phyloP scores from a whole-genome alignment of 805 yeast genomes.

The Wickerhamia fluorescens region DNA sequence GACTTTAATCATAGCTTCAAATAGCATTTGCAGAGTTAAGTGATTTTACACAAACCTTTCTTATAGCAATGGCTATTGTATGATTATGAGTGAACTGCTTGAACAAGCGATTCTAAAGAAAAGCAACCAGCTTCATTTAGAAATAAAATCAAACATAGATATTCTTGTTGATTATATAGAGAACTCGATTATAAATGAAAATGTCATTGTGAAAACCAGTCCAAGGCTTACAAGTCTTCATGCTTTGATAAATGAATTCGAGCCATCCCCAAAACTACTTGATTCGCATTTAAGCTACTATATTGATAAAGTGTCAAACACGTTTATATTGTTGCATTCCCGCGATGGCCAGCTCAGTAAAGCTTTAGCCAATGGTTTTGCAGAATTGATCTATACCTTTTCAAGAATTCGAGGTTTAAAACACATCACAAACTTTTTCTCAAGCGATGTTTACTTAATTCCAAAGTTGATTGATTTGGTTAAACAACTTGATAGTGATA shows the following conservation, averaged over 20 bases:
- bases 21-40: too few species aligned
- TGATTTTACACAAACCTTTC: too few species aligned
- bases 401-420: slow-evolving; percentile 64
- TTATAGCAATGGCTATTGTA: too few species aligned
- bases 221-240: too few species aligned
- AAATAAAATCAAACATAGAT: too few species aligned
- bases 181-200: too few species aligned
- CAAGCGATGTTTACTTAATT: slow-evolving; percentile 51
- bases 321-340: slow-evolving; percentile 14
- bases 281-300: slow-evolving; percentile 34
- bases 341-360: slow-evolving; percentile 1
- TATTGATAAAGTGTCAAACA: slow-evolving; percentile 19
- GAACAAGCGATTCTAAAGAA: slow-evolving; percentile 8
- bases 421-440: slow-evolving; percentile 48
- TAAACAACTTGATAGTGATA: slow-evolving; percentile 8
- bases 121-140: slow-evolving; percentile 10
- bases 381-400: slow-evolving; percentile 47
- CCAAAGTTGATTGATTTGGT: slow-evolving; percentile 13
- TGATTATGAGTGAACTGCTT: slow-evolving; percentile 4
- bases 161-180: too few species aligned
- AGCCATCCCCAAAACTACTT: slow-evolving; percentile 45
- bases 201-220: too few species aligned
- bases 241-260: slow-evolving; percentile 40
- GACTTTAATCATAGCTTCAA: too few species aligned
- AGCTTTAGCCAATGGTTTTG: slow-evolving; percentile 9